Percentiles rank a stretch among this genome's conserved stretches.
These are phyloP conservation scores for Gracilaria vermiculophylla DNA, from an alignment of 23 red algal species.

Conservation along the genomic window DNA sequence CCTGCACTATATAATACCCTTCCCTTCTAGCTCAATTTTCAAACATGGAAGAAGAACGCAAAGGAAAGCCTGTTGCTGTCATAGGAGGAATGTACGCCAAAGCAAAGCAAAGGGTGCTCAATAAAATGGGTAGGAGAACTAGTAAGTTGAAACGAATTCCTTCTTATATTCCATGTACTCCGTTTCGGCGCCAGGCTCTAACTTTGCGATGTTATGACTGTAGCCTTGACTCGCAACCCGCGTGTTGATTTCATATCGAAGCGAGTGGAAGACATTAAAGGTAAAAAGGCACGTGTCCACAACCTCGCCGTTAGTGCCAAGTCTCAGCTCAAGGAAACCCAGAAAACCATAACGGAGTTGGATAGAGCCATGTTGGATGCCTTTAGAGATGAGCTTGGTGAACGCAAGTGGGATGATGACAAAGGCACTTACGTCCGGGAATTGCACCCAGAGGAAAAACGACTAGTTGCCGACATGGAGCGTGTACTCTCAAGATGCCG, in stretches of 20 bases:
- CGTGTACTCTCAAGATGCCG: constrained; percentile 37
- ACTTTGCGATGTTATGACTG: neutral
- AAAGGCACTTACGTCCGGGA: constrained; percentile 57
- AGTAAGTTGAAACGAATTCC: constrained; percentile 35
- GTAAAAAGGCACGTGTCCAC: constrained; percentile 60
- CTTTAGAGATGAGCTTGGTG: constrained; percentile 76
- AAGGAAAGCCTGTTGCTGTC: constrained; percentile 54
- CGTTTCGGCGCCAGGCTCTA: neutral
- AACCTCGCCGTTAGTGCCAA: constrained; percentile 26
- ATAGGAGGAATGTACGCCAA: constrained; percentile 92
- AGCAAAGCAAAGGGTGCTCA: constrained; percentile 98
- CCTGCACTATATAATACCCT: neutral
- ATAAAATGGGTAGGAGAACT: constrained; percentile 90
- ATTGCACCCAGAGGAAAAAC: constrained; percentile 74
- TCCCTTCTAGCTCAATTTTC: neutral
- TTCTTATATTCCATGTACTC: neutral
- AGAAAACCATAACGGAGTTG: constrained; percentile 51
- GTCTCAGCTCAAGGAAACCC: constrained; percentile 30
- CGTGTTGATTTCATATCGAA: constrained; percentile 83
- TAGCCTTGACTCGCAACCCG: constrained; percentile 74
- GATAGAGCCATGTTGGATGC: constrained; percentile 69
- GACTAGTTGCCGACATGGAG: constrained; percentile 67
- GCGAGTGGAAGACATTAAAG: constrained; percentile 73
- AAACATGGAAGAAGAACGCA: constrained; percentile 61
- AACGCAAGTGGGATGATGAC: constrained; percentile 78